phyloP scores from a whole-genome alignment of 2,329 filamentous ascomycete species.

The Microdochium nivale region DNA sequence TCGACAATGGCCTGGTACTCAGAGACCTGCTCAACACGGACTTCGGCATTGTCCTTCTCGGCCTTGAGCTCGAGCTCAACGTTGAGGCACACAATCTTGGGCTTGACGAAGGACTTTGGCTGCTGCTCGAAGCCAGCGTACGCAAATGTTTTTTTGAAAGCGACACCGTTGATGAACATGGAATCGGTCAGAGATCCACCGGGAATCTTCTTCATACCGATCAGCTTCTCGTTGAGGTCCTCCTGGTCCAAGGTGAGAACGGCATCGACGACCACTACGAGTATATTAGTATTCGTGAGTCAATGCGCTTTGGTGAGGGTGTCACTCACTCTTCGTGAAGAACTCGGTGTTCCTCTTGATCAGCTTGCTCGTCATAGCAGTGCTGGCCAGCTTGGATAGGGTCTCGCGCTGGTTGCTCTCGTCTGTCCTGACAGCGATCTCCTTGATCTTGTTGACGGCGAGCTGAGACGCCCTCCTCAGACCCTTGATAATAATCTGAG shows the following conservation, averaged over 20 bases:
- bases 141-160: slow-evolving; percentile 99
- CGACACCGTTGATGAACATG: slow-evolving; percentile 93
- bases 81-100: slow-evolving; percentile 95
- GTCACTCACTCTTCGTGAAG: slow-evolving; percentile 82
- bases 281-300: not conserved
- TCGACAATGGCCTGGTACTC: slow-evolving; percentile 99
- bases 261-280: slow-evolving; percentile 88
- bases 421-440: slow-evolving; percentile 81
- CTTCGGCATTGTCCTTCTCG: slow-evolving; percentile 98
- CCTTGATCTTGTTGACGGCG: slow-evolving; percentile 98
- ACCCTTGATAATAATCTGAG: slow-evolving; percentile 96
- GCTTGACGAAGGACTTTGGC: slow-evolving; percentile 88
- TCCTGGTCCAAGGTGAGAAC: slow-evolving; percentile 93
- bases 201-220: slow-evolving; percentile 96
- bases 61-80: slow-evolving; percentile 98
- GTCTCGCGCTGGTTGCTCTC: slow-evolving; percentile 83
- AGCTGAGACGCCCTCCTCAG: slow-evolving; percentile 78
- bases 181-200: slow-evolving; percentile 94
- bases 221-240: slow-evolving; percentile 94
- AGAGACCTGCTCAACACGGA: slow-evolving; percentile 94
- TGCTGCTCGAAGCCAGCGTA: slow-evolving; percentile 99
- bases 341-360: slow-evolving; percentile 96
- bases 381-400: slow-evolving; percentile 79
- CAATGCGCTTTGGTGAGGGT: not conserved
- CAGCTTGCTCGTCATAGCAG: slow-evolving; percentile 98